Evolutionary conservation across 1,284 basidiomycete species (phyloP).

Genomic region (Trametes polyzona): DNA sequence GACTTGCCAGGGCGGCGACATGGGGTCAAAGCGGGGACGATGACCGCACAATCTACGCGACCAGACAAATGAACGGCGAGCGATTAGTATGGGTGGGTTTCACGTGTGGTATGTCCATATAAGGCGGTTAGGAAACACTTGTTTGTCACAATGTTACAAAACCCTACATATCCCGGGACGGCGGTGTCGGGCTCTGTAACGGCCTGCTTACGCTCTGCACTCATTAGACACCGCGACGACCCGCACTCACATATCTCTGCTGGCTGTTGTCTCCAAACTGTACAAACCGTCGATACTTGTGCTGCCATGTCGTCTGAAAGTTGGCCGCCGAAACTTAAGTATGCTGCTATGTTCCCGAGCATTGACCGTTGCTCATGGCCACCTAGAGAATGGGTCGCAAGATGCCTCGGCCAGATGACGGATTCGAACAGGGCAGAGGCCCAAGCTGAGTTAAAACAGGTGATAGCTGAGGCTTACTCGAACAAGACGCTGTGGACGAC

Average conservation of each 20-base stretch:
- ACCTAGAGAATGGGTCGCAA: slow-evolving; percentile 81
- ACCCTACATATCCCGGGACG: neutral
- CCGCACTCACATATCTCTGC: neutral
- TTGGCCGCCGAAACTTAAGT: slow-evolving; percentile 46
- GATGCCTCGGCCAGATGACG: slow-evolving; percentile 81
- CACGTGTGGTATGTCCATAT: neutral
- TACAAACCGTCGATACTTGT: neutral
- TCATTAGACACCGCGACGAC: neutral
- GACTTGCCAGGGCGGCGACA: too few relatives aligned
- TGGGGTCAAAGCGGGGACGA: too few relatives aligned
- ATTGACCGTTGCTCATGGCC: slow-evolving; percentile 4
- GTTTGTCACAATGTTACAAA: too few relatives aligned
- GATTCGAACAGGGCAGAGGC: slow-evolving; percentile 76
- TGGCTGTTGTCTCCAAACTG: neutral
- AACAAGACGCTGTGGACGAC: slow-evolving; percentile 85
- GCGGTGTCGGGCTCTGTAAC: too few relatives aligned
- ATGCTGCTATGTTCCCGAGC: slow-evolving; percentile 5
- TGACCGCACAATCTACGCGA: too few relatives aligned
- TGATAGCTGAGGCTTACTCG: slow-evolving; percentile 82
- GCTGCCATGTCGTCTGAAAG: slow-evolving; percentile 39
- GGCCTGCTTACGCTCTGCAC: too few relatives aligned
- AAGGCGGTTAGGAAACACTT: too few relatives aligned
- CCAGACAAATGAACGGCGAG: neutral
- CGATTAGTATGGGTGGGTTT: neutral
- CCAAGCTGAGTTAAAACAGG: slow-evolving; percentile 82